Evolutionary conservation across 139 green algal species (phyloP), one percentile per base, ranked within the genome.

Genomic region (Monoraphidium neglectum): DNA sequence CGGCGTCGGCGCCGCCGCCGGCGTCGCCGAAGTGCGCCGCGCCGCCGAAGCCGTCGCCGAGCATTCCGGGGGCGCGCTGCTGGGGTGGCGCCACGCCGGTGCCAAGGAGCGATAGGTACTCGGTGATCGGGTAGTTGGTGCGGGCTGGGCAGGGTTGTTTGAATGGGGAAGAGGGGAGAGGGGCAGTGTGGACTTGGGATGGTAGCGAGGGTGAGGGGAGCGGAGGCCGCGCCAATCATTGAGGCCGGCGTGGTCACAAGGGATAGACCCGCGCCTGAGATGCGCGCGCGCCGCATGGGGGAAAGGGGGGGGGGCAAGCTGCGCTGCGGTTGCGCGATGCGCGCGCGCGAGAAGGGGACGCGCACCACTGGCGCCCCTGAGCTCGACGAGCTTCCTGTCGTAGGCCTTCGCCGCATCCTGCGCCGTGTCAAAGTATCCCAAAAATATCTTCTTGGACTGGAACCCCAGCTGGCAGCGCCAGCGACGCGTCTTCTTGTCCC

Each of bases 311-410:
- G 8, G 43, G 43, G n/a, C n/a, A n/a, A 8, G 43, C 43, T 51
- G 43, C 43, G 43, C 43, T 51, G 43, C 43, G 43, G n/a, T 12
- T 51, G 43, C 43, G 43, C 43, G 8, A 12, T 51, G 43, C 43
- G 43, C 8, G 8, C 43, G 8, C 12, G 43, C 43, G 43, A 12
- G 8, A n/a, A n/a, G n/a, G 43, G 8, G 43, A 12, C 43, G 43
- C 43, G 8, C 54, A 79, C 73, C 73, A 46, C 63, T 64, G n/a
- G 73, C 73, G 38, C 73, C 75, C 30, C 75, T 23, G 28, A 80
- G 66, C 56, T 80, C 75, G 26, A 80, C 75, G 43, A 80, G 66
- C 66, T 80, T 80, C 53, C 72, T 65, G 70, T 80, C 75, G 65
- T 80, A 80, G 13, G 75, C 75, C n/a, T 65, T 37, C 33, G 75